Evolutionary conservation across 164 flowering plant species (phyloP).

Genomic region (Warburgia ugandensis): DNA sequence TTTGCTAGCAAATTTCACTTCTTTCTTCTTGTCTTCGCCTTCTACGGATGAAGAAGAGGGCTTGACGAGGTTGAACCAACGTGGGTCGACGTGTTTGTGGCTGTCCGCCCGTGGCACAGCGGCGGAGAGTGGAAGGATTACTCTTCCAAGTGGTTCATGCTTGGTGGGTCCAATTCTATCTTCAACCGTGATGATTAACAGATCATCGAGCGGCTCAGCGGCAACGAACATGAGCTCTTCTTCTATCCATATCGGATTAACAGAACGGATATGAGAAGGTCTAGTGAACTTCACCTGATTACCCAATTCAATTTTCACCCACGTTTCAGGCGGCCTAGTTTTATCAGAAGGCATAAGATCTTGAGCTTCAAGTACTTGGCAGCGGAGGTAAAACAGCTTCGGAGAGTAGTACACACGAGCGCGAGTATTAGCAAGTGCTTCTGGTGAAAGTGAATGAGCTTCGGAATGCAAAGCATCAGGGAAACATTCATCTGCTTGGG

Average conservation of each 20-base stretch:
- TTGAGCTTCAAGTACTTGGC: constrained; percentile 66
- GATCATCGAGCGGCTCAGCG: constrained; percentile 63
- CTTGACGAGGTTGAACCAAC: constrained; percentile 58
- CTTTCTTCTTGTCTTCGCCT: constrained; percentile 47
- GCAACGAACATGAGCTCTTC: constrained; percentile 84
- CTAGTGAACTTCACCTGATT: constrained; percentile 39
- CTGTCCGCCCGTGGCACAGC: constrained; percentile 34
- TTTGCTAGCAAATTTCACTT: constrained; percentile 63
- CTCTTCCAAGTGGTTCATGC: constrained; percentile 45
- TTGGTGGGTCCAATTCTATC: constrained; percentile 47
- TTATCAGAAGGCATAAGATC: constrained; percentile 53
- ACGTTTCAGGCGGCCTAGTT: constrained; percentile 25
- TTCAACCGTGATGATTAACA: constrained; percentile 37
- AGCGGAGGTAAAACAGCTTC: constrained; percentile 65
- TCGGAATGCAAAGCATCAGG: constrained; percentile 85
- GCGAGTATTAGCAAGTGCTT: constrained; percentile 40
- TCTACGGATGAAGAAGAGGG: constrained; percentile 21
- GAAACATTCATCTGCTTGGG: constrained; percentile 86
- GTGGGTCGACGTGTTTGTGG: constrained; percentile 27
- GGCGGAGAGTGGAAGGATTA: constrained; percentile 28
- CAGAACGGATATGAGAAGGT: constrained; percentile 14
- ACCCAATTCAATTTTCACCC: constrained; percentile 51
- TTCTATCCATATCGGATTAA: constrained; percentile 55
- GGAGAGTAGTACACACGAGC: constrained; percentile 88
- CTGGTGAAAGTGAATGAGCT: constrained; percentile 43